A percentile compares a stretch with the other conserved stretches of the same genome.
These are phyloP conservation scores for Arthrinium puccinioides DNA, from an alignment of 2,329 filamentous ascomycete species.

Conservation along the genomic window DNA sequence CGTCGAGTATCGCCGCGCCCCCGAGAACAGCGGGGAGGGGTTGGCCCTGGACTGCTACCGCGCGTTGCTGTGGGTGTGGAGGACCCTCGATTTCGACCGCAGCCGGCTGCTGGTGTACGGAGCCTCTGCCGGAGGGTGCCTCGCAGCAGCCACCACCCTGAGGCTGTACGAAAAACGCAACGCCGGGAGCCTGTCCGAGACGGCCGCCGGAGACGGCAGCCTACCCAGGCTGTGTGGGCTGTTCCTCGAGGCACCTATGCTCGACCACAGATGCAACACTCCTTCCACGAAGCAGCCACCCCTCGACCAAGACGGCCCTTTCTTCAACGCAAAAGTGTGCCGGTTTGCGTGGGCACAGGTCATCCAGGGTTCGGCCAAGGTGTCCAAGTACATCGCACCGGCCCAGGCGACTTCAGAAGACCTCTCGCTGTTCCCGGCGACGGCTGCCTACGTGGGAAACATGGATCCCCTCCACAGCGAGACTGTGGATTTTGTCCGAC, in stretches of 20 bases:
- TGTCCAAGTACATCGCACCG: not conserved
- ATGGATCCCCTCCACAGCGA: constrained; percentile 2
- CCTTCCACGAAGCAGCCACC: constrained; percentile 13
- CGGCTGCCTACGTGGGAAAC: not conserved
- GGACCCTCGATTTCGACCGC: constrained; percentile 31
- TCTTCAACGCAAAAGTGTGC: constrained; percentile 7
- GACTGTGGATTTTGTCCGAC: not conserved
- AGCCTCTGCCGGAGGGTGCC: constrained; percentile 48
- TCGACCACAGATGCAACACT: constrained; percentile 29
- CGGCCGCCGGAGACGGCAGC: not conserved
- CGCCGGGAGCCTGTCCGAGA: constrained; percentile 4
- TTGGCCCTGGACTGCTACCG: constrained; percentile 30
- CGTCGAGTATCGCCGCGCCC: constrained; percentile 24
- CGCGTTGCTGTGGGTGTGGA: constrained; percentile 23
- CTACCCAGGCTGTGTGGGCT: constrained; percentile 26
- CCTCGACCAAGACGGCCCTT: constrained; percentile 6
- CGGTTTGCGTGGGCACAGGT: not conserved
- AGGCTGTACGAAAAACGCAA: constrained; percentile 32
- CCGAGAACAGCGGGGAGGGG: constrained; percentile 19
- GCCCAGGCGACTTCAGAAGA: not conserved
- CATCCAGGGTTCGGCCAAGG: not conserved
- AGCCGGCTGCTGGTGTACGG: constrained; percentile 46
- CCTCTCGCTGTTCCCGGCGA: not conserved
- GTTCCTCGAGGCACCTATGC: constrained; percentile 31
- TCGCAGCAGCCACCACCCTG: constrained; percentile 46